Evolutionary conservation across 495 filamentous ascomycete genomes (phyloP).

Genomic region (Oidiodendron maius): DNA sequence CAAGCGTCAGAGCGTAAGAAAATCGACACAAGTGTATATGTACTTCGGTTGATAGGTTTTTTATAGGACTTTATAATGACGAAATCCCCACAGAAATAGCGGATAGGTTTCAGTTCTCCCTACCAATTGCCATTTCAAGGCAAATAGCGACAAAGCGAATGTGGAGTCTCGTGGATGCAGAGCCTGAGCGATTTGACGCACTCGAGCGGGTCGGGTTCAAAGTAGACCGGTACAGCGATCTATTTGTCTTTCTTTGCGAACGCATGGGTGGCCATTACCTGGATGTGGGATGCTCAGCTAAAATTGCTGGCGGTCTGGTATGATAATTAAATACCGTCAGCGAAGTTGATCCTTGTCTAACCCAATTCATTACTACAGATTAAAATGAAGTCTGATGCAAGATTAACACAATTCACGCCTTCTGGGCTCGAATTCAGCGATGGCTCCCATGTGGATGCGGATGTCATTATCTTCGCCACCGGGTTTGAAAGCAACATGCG

Average conservation of each 20-base stretch:
- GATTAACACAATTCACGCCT: not conserved
- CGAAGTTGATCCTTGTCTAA: not conserved
- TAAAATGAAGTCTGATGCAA: constrained; percentile 11
- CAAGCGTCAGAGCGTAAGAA: constrained; percentile 5
- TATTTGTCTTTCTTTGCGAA: not conserved
- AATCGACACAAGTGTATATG: not conserved
- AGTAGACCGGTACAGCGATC: constrained; percentile 4
- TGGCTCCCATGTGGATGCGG: constrained; percentile 4
- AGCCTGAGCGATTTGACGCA: constrained; percentile 19
- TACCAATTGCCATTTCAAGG: constrained; percentile 21
- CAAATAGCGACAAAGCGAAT: constrained; percentile 6
- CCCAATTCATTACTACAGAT: constrained; percentile 5
- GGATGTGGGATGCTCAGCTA: constrained; percentile 9
- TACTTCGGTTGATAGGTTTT: constrained; percentile 4
- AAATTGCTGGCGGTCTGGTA: constrained; percentile 6
- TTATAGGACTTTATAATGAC: constrained; percentile 27
- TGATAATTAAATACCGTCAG: not conserved
- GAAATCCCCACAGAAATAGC: constrained; percentile 22
- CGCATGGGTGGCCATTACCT: constrained; percentile 10
- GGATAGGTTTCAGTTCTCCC: constrained; percentile 22
- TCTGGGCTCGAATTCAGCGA: constrained; percentile 1
- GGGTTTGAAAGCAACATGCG: constrained; percentile 7
- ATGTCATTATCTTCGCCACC: constrained; percentile 15
- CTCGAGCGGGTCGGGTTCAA: constrained; percentile 11
- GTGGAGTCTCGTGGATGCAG: constrained; percentile 3